These are phyloP conservation scores for Fusarium coffeatum DNA, from an alignment of 2,329 filamentous ascomycete species.

Conservation along the genomic window DNA sequence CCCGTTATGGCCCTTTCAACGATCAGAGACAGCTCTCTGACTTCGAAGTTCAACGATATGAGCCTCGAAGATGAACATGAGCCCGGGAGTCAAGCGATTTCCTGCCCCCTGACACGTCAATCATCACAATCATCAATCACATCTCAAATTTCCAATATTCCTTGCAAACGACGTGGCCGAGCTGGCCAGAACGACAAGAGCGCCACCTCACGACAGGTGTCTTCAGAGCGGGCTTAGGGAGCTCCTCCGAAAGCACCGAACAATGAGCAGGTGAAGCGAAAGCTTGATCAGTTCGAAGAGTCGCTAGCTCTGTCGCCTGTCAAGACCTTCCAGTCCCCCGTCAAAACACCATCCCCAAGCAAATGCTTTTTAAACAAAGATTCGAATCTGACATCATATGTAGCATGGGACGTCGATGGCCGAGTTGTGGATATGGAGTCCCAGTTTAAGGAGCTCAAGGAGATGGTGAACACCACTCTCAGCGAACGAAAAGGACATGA, in stretches of 20 bases:
- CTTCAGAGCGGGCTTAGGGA: conserved; percentile 48
- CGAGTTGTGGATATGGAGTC: conserved; percentile 81
- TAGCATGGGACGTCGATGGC: conserved; percentile 84
- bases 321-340: conserved; percentile 53
- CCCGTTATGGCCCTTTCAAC: conserved; percentile 46
- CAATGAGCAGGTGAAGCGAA: conserved; percentile 47
- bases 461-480: conserved; percentile 76
- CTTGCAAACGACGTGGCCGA: conserved; percentile 45
- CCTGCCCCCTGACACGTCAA: conserved; percentile 42
- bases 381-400: conserved; percentile 73
- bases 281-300: conserved; percentile 50
- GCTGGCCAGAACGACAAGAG: conserved; percentile 35
- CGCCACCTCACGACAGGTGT: conserved; percentile 23
- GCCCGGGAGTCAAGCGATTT: conserved; percentile 61
- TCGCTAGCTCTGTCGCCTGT: conserved; percentile 47
- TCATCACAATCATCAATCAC: conserved; percentile 42
- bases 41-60: conserved; percentile 53
- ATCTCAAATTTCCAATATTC: conserved; percentile 44
- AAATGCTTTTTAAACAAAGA: conserved; percentile 74
- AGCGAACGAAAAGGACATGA: conserved; percentile 77
- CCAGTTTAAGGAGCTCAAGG: conserved; percentile 77
- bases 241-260: conserved; percentile 52
- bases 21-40: conserved; percentile 60
- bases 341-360: conserved; percentile 57
- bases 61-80: conserved; percentile 53